Evolutionary conservation across 1,284 basidiomycete species (phyloP).

Genomic region (Cutaneotrichosporon cyanovorans): DNA sequence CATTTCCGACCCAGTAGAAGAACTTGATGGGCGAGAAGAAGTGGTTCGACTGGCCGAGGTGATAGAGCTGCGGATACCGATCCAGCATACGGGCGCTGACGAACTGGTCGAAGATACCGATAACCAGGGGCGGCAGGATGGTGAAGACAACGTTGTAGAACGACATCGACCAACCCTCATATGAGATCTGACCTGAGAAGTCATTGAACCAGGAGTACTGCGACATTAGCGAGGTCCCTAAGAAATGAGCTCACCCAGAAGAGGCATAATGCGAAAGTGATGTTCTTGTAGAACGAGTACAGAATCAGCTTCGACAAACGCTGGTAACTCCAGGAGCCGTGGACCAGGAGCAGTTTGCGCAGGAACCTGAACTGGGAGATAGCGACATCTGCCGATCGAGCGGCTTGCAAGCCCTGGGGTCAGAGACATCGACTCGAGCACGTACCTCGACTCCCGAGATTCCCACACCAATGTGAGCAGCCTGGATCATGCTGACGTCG

Average conservation of each 20-base stretch:
- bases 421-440: too few species aligned
- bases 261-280: slow-evolving; percentile 92
- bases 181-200: slow-evolving; percentile 96
- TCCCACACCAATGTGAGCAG: slow-evolving; percentile 71
- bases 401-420: slow-evolving; percentile 75
- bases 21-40: slow-evolving; percentile 88
- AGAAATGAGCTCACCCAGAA: slow-evolving; percentile 68
- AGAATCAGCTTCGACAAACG: slow-evolving; percentile 90
- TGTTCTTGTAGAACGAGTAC: slow-evolving; percentile 95
- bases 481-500: slow-evolving; percentile 57
- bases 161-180: slow-evolving; percentile 97
- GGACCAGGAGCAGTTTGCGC: slow-evolving; percentile 90
- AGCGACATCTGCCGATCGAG: slow-evolving; percentile 89
- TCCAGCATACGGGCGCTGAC: slow-evolving; percentile 94
- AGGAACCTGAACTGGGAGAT: slow-evolving; percentile 98
- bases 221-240: slow-evolving; percentile 7
- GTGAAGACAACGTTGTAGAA: slow-evolving; percentile 91
- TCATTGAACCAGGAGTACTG: slow-evolving; percentile 98
- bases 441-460: slow-evolving; percentile 88
- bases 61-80: slow-evolving; percentile 93
- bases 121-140: slow-evolving; percentile 89
- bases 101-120: slow-evolving; percentile 96
- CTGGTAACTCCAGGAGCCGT: slow-evolving; percentile 97
- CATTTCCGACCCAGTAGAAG: slow-evolving; percentile 93
- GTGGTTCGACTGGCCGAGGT: slow-evolving; percentile 79